These are phyloP conservation scores for Margaritispora aquatica DNA, from an alignment of 495 filamentous ascomycete species.

Conservation along the genomic window DNA sequence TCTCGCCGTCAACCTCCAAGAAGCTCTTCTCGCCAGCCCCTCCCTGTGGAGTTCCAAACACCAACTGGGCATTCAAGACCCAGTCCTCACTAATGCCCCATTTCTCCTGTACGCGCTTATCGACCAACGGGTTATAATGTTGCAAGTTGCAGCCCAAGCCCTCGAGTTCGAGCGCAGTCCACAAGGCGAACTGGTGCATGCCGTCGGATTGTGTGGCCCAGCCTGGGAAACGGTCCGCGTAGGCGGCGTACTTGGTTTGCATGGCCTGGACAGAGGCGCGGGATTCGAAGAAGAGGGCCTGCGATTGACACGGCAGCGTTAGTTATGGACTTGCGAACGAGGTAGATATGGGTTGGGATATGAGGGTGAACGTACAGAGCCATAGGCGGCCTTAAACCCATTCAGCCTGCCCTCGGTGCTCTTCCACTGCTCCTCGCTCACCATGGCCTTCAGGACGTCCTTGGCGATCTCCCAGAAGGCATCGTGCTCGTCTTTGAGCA, in stretches of 20 bases:
- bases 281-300: conserved; percentile 64
- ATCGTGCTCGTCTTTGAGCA: conserved; percentile 57
- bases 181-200: conserved; percentile 63
- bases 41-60: conserved; percentile 50
- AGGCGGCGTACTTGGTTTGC: conserved; percentile 46
- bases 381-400: conserved; percentile 50
- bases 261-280: conserved; percentile 39
- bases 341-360: background rate
- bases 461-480: conserved; percentile 56
- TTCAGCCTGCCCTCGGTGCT: conserved; percentile 40
- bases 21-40: conserved; percentile 48
- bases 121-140: conserved; percentile 67
- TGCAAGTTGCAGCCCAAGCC: conserved; percentile 69
- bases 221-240: conserved; percentile 55
- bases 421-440: conserved; percentile 47
- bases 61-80: conserved; percentile 54
- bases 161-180: conserved; percentile 62
- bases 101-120: conserved; percentile 44
- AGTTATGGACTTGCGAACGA: background rate
- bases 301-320: background rate
- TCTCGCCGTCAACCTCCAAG: conserved; percentile 41
- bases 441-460: conserved; percentile 47
- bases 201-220: conserved; percentile 51
- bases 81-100: conserved; percentile 57
- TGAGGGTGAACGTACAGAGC: conserved; percentile 39